Conservation (phyloP, 2,329 filamentous ascomycete species). For the Pseudogymnoascus verrucosus region DNA sequence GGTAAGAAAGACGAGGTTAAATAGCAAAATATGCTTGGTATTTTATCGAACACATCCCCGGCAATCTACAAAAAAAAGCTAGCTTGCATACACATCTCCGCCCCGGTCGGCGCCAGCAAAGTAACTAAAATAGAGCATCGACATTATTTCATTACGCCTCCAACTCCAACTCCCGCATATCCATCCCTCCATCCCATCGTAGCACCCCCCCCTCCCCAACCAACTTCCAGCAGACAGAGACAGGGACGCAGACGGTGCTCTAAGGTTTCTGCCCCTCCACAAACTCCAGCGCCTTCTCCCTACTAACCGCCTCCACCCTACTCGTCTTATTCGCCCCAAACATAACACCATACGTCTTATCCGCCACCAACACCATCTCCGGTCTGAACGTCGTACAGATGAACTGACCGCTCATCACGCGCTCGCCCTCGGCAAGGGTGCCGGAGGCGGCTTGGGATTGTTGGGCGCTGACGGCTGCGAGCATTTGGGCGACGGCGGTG, state of each 20-base stretch:
- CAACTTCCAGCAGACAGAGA: neutral
- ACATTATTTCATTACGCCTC: neutral
- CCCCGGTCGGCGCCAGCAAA: neutral
- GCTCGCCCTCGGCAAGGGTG: constrained; percentile 27
- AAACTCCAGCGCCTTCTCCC: constrained; percentile 84
- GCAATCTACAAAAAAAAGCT: constrained; percentile 1
- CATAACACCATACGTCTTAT: constrained; percentile 96
- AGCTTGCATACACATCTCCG: constrained; percentile 4
- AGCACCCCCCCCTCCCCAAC: neutral
- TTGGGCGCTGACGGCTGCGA: constrained; percentile 67
- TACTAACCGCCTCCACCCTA: constrained; percentile 81
- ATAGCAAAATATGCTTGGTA: neutral
- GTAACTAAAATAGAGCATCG: neutral
- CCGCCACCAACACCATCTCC: constrained; percentile 89
- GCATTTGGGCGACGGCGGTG: constrained; percentile 84
- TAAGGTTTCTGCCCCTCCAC: constrained; percentile 67
- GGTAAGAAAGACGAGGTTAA: neutral
- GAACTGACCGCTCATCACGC: constrained; percentile 61
- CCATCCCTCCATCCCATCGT: neutral
- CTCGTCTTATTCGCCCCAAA: constrained; percentile 88
- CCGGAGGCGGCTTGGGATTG: constrained; percentile 46
- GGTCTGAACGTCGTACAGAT: constrained; percentile 98
- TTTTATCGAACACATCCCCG: neutral
- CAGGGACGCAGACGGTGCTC: too few species aligned
- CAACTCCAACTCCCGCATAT: neutral